Base-by-base conservation (phyloP, 306 rosid species). In the Canavalia ensiformis region DNA sequence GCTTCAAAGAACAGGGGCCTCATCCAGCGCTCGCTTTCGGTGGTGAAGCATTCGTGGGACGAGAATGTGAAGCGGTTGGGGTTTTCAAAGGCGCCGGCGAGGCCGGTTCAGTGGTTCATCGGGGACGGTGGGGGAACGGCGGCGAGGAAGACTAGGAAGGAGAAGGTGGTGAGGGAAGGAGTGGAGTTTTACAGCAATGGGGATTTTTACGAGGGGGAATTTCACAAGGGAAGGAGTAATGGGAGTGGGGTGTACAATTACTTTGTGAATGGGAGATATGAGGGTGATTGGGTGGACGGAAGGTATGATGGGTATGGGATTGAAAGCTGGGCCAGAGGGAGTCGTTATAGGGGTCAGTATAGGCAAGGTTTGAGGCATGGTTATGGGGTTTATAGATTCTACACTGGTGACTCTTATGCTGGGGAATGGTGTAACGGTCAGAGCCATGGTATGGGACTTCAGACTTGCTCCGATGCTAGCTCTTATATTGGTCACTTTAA, bases 131-230 rank as follows among this genome's bases (percentile, higher is more conserved):
- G 56, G 1, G 6, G 5, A 49, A 7, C 76, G 0, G 56, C 41
- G 41, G 29, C 6, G 57, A 59, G 34, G 55, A 68, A 34, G 47
- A 62, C 11, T 11, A 87, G 56, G 46, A 85, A 72, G 70, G 57
- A 51, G 80, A 84, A 86, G 77, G 86, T 87, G 35, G 84, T 86
- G 29, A 84, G 92, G 56, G 99, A 96, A 80, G 99, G 99, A 1
- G 98, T 94, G 4, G 99, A 93, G 85, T 89, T 94, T 64, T 96
- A 93, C 90, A 93, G 98, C 86, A 96, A 94, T 85, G 99, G 99
- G 29, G 98, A 96, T 73, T 89, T 90, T 79, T 96, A 96, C 78
- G 99, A 96, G 82, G 99, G 99, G 0, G 99, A 96, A 75, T 94
- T 96, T 72, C 97, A 96, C 60, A 87, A 83, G 8, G 99, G 99